Conservation (phyloP, 2,329 filamentous ascomycete species). For the Claviceps fusiformis region DNA sequence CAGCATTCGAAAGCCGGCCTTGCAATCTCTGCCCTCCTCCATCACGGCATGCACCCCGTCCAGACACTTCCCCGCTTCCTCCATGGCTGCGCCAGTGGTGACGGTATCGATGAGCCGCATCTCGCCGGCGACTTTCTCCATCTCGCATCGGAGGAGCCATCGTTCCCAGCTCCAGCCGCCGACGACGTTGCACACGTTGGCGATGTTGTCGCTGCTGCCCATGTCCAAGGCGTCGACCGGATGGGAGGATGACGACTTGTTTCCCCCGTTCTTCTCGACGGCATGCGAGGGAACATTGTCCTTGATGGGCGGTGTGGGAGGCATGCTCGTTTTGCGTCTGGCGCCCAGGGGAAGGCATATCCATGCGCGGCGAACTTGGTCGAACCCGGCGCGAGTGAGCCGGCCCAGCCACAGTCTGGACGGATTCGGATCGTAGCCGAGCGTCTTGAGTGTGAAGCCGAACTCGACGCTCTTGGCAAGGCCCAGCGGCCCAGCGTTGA, state of each 20-base stretch:
- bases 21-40: conserved; percentile 47
- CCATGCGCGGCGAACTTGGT: conserved; percentile 74
- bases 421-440: conserved; percentile 77
- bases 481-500: conserved; percentile 67
- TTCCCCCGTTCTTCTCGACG: conserved; percentile 15
- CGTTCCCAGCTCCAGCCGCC: conserved; percentile 92
- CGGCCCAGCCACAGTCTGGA: conserved; percentile 70
- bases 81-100: conserved; percentile 34
- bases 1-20: conserved; percentile 47
- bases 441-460: conserved; percentile 72
- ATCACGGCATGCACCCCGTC: conserved; percentile 47
- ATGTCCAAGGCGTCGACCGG: conserved; percentile 45
- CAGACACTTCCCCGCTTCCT: conserved; percentile 44
- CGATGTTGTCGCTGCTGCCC: conserved; percentile 58
- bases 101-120: conserved; percentile 39
- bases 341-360: conserved; percentile 72
- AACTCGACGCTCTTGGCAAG: conserved; percentile 85
- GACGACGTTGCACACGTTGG: conserved; percentile 65
- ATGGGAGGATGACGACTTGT: conserved; percentile 33
- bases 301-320: conserved; percentile 18
- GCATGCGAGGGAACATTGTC: conserved; percentile 21
- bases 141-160: conserved; percentile 80
- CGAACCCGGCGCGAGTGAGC: conserved; percentile 62
- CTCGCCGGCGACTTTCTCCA: conserved; percentile 65
- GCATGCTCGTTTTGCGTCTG: conserved; percentile 19